Conservation (phyloP, 108 stramenopile genomes). For the Fragilaria crotonensis region DNA sequence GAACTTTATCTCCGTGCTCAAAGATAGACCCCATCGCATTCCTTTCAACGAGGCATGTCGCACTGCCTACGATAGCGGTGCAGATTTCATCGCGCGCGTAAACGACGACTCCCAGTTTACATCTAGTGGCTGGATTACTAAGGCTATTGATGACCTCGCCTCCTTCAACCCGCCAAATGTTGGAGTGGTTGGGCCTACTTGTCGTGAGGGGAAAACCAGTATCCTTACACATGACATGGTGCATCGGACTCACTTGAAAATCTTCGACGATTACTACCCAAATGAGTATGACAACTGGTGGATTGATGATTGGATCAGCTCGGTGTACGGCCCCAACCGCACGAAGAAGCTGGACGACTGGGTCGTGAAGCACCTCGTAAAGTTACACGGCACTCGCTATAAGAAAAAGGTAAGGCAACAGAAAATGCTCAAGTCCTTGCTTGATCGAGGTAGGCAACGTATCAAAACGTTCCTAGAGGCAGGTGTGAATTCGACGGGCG, state of each 20-base stretch:
- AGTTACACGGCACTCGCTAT: conserved; percentile 51
- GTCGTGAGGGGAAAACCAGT: conserved; percentile 15
- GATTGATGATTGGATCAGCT: conserved; percentile 57
- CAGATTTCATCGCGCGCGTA: conserved; percentile 40
- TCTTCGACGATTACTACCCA: conserved; percentile 55
- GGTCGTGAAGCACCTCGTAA: conserved; percentile 51
- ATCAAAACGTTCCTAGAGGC: too few species aligned
- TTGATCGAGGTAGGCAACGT: neutral
- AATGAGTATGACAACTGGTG: conserved; percentile 45
- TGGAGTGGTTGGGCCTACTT: conserved; percentile 53
- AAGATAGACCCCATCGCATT: conserved; percentile 20
- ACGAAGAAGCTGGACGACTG: conserved; percentile 36
- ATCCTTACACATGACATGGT: conserved; percentile 32
- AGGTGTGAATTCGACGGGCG: too few species aligned
- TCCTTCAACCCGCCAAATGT: conserved; percentile 18
- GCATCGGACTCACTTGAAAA: conserved; percentile 41
- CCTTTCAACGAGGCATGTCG: conserved; percentile 41
- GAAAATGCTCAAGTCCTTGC: neutral
- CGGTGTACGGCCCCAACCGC: conserved; percentile 39
- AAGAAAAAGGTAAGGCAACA: conserved; percentile 14
- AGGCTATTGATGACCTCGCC: conserved; percentile 17
- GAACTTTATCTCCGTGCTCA: conserved; percentile 20
- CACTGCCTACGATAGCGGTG: conserved; percentile 30
- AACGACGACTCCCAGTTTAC: conserved; percentile 51
- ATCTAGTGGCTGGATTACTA: conserved; percentile 23